Conservation (phyloP, 1,139 yeast genomes). For the Geotrichum cucujoidarum region DNA sequence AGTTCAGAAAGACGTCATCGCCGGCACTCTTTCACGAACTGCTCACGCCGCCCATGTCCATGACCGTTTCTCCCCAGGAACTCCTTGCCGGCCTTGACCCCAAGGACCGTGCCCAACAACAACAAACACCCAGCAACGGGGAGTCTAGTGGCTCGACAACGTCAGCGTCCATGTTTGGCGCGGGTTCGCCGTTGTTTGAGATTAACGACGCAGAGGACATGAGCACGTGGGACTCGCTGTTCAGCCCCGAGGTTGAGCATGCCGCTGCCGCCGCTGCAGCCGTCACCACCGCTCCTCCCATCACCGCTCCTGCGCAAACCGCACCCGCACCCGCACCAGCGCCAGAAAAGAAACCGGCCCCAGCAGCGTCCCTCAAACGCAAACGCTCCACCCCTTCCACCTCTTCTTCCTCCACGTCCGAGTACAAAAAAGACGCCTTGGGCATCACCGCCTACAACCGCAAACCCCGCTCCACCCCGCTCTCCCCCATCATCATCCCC, state of each 20-base stretch:
- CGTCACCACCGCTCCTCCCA: constrained; percentile 12
- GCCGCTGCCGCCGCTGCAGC: constrained; percentile 1
- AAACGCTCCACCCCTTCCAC: constrained; percentile 14
- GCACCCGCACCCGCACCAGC: neutral
- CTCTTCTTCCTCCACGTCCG: constrained; percentile 14
- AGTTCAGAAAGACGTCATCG: neutral
- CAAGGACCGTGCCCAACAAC: no score
- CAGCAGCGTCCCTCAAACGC: constrained; percentile 16
- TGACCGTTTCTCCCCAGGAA: constrained; percentile 36
- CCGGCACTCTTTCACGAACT: neutral
- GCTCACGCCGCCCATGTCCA: constrained; percentile 24
- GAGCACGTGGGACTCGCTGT: constrained; percentile 18
- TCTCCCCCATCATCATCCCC: constrained; percentile 57
- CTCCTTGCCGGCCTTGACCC: constrained; percentile 25
- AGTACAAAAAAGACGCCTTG: constrained; percentile 36
- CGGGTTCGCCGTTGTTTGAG: constrained; percentile 36
- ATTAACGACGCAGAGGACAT: constrained; percentile 29
- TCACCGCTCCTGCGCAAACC: constrained; percentile 11
- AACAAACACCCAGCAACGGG: no score
- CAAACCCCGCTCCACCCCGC: constrained; percentile 40
- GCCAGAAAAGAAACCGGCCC: neutral
- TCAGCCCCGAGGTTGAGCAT: constrained; percentile 8
- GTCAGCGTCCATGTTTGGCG: constrained; percentile 11
- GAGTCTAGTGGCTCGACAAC: no score
- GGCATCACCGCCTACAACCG: constrained; percentile 40